Evolutionary conservation across 768 basidiomycete genomes (phyloP), one percentile per base, ranked within the genome.

Genomic region (Cyathus striatus): DNA sequence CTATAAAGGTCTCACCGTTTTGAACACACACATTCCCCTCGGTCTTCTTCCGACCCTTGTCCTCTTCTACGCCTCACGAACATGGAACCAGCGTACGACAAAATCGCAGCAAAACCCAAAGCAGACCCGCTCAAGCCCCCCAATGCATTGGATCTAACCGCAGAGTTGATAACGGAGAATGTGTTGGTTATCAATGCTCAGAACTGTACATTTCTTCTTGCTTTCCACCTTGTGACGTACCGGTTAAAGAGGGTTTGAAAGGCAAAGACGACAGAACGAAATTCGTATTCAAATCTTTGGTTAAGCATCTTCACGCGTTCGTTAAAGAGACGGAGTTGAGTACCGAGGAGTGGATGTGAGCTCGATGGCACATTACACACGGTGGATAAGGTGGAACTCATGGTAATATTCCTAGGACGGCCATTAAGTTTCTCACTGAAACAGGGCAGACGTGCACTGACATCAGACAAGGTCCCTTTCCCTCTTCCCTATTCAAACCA

Each of bases 341-440:
- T 14, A 85, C 80, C 1, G 84, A 90, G 2, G 90, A 93, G 68
- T 93, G 90, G 90, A 83, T 83, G 83, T 73, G 50, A 13, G 69
- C 45, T 9, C 6, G 12, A 27, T 14, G n/a, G 4, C 16, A 32
- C 13, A 10, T 5, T 26, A 4, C 21, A 17, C 5, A 1, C 6
- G 10, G 16, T 40, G 20, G 16, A n/a, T 53, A n/a, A 41, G n/a
- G n/a, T n/a, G 40, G 20, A 47, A 16, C 34, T 13, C 5, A 24
- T 32, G n/a, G n/a, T n/a, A 5, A 23, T 44, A 4, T 27, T 21
- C 13, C 41, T 38, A 76, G 72, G 67, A 60, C 72, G 14, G 70
- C 86, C 1, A 82, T 93, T 52, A 59, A 85, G 44, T 93, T 93
- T 63, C 64, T 93, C 45, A 93, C 90, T 0, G 66, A 69, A 6